Percentiles rank a stretch among this genome's conserved stretches.
Evolutionary conservation across 192 early-diverging fungal species (phyloP).

Genomic region (Mortierella alpina): DNA sequence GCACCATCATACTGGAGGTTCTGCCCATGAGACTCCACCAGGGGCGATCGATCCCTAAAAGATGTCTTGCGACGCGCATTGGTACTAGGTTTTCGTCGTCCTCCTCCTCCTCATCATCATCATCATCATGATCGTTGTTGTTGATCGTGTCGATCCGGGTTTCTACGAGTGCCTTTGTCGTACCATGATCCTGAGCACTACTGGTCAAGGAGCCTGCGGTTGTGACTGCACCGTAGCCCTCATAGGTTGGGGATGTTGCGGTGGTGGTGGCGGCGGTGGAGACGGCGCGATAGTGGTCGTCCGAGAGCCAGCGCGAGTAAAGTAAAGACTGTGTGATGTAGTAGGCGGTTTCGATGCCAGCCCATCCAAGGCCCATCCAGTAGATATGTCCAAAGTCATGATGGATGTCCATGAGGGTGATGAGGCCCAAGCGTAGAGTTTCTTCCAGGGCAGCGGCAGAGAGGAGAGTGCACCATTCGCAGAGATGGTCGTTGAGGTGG

Average conservation of each 20-base stretch:
- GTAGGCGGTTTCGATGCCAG: slow-evolving; percentile 46
- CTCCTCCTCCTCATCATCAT: background rate
- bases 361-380: slow-evolving; percentile 57
- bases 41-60: slow-evolving; percentile 47
- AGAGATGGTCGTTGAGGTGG: background rate
- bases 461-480: slow-evolving; percentile 39
- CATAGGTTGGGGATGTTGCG: background rate
- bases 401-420: background rate
- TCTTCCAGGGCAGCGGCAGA: slow-evolving; percentile 43
- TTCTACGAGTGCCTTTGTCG: background rate
- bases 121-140: background rate
- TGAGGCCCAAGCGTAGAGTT: slow-evolving; percentile 14
- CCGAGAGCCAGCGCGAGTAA: slow-evolving; percentile 26
- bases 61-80: slow-evolving; percentile 31
- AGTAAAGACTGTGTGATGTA: slow-evolving; percentile 54
- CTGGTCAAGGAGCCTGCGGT: background rate
- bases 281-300: slow-evolving; percentile 21
- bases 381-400: slow-evolving; percentile 49
- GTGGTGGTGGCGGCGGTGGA: background rate
- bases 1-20: slow-evolving; percentile 56
- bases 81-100: background rate
- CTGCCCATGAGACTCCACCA: slow-evolving; percentile 61
- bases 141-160: background rate
- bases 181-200: background rate
- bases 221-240: background rate